Base-by-base conservation (phyloP, 345 rosid genomes). In the Lumnitzera littorea region DNA sequence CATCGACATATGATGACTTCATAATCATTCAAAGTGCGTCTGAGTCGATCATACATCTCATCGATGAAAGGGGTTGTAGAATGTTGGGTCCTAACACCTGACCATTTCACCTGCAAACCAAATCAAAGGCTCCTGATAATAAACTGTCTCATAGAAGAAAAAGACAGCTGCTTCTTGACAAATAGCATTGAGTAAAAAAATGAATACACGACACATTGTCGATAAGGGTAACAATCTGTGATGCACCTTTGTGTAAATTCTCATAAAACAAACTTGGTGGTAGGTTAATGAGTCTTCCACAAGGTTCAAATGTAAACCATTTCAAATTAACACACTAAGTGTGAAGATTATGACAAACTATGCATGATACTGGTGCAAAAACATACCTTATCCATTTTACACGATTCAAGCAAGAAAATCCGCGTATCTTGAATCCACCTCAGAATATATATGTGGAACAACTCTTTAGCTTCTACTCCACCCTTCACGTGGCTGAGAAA, bases 351-450 rank as follows among this genome's bases (percentile, higher is more conserved):
- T 7, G 10, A 36, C 43, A 36, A 36, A 9, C 29, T 20, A 36
- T 27, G 61, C 56, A 50, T 24, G 36, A 49, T 1, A 9, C 10
- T 36, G 43, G 2, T 15, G 48, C 62, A 23, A 49, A 64, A 24
- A 50, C 49, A 12, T 77, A 86, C 99, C 97, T 90, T 94, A 74
- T 94, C 99, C 65, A 94, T 72, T 78, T 88, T 94, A 63, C 95
- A 94, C 15, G 90, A 77, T 69, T 90, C 99, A 1, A 90, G 96
- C 72, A 94, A 77, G 58, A 91, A 76, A 60, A 80, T 82, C 49
- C 95, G 99, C 71, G 74, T 87, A 66, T 94, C 99, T 82, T 94
- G 91, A 82, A 94, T 94, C 99, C 99, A 94, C 17, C 88, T 68
- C 87, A 88, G 82, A 62, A 94, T 88, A 76, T 94, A 94, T 62